A percentile compares a stretch with the other conserved stretches of the same genome.
Conservation (phyloP, 306 rosid genomes). For the Arachis stenosperma region DNA sequence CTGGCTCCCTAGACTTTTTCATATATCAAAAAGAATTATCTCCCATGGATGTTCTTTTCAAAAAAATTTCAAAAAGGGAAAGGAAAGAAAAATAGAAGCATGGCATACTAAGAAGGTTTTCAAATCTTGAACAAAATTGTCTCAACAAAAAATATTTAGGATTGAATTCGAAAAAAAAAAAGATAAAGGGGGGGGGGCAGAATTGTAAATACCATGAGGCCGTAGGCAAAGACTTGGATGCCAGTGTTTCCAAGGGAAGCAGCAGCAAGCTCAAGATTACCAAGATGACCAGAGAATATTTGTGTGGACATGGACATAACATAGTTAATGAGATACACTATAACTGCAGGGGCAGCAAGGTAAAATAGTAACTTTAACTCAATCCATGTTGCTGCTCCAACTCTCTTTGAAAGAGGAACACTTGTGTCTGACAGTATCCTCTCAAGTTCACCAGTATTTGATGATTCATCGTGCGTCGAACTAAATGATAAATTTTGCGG, state of each 20-base stretch:
- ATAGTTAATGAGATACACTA: conserved; percentile 64
- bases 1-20: too few relatives aligned
- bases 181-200: not conserved
- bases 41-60: too few relatives aligned
- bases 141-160: too few relatives aligned
- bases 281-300: conserved; percentile 71
- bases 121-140: too few relatives aligned
- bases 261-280: conserved; percentile 74
- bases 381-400: conserved; percentile 54
- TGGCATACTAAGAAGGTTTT: too few relatives aligned
- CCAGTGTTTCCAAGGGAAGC: conserved; percentile 81
- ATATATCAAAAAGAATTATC: too few relatives aligned
- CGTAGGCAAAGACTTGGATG: conserved; percentile 75
- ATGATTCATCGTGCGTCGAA: conserved; percentile 28
- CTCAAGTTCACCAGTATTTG: conserved; percentile 51
- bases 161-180: too few relatives aligned
- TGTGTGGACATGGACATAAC: conserved; percentile 74
- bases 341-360: conserved; percentile 72
- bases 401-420: conserved; percentile 35
- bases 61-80: too few relatives aligned
- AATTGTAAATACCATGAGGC: conserved; percentile 59
- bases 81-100: too few relatives aligned
- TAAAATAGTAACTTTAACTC: conserved; percentile 53
- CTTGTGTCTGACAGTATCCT: conserved; percentile 52
- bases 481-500: conserved; percentile 21